Evolutionary conservation across 139 green algal genomes (phyloP).

Genomic region (Chlamydomonas sp.): DNA sequence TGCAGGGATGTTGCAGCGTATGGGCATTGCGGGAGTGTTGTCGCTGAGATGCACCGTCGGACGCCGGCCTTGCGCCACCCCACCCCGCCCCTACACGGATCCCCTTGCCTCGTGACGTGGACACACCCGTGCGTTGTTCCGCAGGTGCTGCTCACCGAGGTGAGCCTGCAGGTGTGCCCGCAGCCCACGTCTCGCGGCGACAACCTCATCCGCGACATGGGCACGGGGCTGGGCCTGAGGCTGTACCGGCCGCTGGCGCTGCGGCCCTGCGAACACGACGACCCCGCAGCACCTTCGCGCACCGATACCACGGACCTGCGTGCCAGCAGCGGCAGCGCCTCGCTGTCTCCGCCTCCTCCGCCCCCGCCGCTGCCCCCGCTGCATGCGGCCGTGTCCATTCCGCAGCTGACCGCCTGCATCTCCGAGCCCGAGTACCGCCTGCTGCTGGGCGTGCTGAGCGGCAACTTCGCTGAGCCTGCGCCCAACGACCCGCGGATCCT

Average conservation of each 20-base stretch:
- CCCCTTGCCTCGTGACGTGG: too few relatives aligned
- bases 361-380: slow-evolving; percentile 53
- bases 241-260: slow-evolving; percentile 60
- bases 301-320: background rate
- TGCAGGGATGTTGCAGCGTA: too few relatives aligned
- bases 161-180: slow-evolving; percentile 53
- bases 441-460: slow-evolving; percentile 69
- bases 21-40: too few relatives aligned
- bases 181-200: slow-evolving; percentile 12
- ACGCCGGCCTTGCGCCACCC: too few relatives aligned
- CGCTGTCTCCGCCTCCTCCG: background rate
- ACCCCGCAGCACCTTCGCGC: background rate
- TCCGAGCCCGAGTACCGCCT: slow-evolving; percentile 79
- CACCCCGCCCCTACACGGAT: too few relatives aligned
- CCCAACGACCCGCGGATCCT: background rate
- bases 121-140: too few relatives aligned
- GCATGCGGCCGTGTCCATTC: slow-evolving; percentile 59
- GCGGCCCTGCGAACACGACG: background rate
- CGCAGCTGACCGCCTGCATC: slow-evolving; percentile 64
- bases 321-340: background rate
- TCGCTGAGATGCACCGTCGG: too few relatives aligned
- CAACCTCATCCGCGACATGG: slow-evolving; percentile 76
- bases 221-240: slow-evolving; percentile 47
- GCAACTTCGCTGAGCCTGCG: slow-evolving; percentile 70
- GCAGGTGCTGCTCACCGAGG: slow-evolving; percentile 57